Conservation (phyloP, 2,329 filamentous ascomycete species). For the Colletotrichum cordylinicola region DNA sequence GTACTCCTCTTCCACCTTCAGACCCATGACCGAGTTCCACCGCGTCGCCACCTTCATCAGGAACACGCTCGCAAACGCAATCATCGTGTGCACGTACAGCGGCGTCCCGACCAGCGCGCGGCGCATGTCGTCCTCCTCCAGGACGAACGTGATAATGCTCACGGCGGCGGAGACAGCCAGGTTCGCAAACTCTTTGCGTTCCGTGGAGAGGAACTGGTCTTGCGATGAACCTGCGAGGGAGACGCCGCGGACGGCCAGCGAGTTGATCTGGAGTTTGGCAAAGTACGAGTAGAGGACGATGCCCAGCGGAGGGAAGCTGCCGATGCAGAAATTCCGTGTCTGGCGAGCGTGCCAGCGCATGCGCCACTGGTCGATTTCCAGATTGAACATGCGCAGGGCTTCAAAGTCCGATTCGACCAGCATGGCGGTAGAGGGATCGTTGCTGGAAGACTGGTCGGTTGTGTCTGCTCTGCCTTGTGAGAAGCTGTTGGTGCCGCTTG, state of each 20-base stretch:
- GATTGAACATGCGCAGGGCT: constrained; percentile 42
- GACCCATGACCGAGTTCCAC: background rate
- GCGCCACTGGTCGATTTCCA: constrained; percentile 47
- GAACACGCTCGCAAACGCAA: background rate
- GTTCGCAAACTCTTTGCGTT: background rate
- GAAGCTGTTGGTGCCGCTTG: background rate
- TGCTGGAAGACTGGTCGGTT: background rate
- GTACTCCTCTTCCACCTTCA: background rate
- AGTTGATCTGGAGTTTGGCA: background rate
- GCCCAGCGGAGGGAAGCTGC: background rate
- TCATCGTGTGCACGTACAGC: background rate
- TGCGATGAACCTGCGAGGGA: background rate
- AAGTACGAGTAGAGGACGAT: background rate
- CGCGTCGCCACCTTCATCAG: background rate
- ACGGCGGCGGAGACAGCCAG: background rate
- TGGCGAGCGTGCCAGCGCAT: constrained; percentile 14
- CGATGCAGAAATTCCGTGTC: background rate
- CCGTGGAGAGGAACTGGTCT: background rate
- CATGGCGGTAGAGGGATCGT: constrained; percentile 12
- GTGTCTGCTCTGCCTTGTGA: background rate
- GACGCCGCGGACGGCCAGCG: background rate
- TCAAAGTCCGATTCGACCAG: constrained; percentile 40
- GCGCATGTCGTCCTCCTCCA: background rate
- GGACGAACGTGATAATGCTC: background rate
- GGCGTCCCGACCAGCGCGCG: background rate